Evolutionary conservation across 768 basidiomycete genomes (phyloP).

Genomic region (Vararia minispora): DNA sequence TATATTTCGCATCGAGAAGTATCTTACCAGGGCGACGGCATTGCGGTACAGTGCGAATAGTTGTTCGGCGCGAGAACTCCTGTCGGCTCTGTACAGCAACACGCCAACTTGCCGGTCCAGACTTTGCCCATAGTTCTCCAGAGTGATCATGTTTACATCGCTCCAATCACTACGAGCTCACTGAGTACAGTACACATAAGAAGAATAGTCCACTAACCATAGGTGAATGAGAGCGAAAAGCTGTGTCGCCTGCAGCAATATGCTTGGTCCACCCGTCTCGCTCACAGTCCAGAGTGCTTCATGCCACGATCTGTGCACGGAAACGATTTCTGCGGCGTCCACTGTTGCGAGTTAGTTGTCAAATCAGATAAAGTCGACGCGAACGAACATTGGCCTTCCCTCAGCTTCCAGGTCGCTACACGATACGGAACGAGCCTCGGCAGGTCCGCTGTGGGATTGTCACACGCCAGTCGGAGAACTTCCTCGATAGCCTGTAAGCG

Average conservation of each 20-base stretch:
- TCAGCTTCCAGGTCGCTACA: slow-evolving; percentile 42
- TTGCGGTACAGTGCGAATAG: too few species aligned
- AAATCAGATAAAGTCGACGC: too few species aligned
- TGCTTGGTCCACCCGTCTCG: slow-evolving; percentile 6
- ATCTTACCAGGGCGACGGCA: too few species aligned
- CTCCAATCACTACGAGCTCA: slow-evolving; percentile 7
- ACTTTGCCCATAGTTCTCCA: not conserved
- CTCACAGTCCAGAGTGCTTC: slow-evolving; percentile 10
- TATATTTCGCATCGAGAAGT: too few species aligned
- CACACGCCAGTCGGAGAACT: slow-evolving; percentile 29
- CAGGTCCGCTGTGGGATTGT: slow-evolving; percentile 25
- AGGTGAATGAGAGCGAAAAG: slow-evolving; percentile 4
- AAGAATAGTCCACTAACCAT: slow-evolving; percentile 3
- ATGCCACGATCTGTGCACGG: slow-evolving; percentile 10
- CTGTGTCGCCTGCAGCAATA: slow-evolving; percentile 8
- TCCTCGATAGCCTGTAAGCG: slow-evolving; percentile 18
- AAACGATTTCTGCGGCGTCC: not conserved
- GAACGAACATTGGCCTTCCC: slow-evolving; percentile 30
- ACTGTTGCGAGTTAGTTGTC: slow-evolving; percentile 1
- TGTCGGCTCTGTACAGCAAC: too few species aligned
- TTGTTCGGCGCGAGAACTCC: too few species aligned
- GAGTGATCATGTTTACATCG: slow-evolving; percentile 1
- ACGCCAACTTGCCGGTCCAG: not conserved
- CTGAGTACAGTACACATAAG: not conserved
- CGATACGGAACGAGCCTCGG: slow-evolving; percentile 40